Conservation (phyloP, 2,329 filamentous ascomycete genomes). For the Calonectria multiphialidica region DNA sequence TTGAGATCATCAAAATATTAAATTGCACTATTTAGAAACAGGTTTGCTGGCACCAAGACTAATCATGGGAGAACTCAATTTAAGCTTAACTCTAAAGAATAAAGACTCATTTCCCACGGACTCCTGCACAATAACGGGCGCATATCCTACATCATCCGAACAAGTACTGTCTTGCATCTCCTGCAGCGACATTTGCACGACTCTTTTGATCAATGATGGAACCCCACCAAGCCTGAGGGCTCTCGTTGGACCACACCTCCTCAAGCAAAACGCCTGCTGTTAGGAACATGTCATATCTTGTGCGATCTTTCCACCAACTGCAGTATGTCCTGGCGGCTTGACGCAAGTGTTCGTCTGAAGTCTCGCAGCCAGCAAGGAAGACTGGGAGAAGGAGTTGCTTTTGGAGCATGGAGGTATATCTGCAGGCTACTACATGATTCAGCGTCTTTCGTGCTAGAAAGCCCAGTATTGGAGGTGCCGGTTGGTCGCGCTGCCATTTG, state of each 20-base stretch:
- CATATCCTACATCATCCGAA: neutral
- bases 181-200: neutral
- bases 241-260: neutral
- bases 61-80: too few relatives aligned
- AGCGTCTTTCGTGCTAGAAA: conserved; percentile 45
- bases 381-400: conserved; percentile 53
- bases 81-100: too few relatives aligned
- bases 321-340: conserved; percentile 44
- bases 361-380: conserved; percentile 49
- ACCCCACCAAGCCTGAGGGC: neutral
- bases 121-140: too few relatives aligned
- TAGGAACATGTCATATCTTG: conserved; percentile 1
- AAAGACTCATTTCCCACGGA: too few relatives aligned
- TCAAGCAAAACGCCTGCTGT: neutral
- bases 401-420: conserved; percentile 44
- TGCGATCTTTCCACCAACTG: conserved; percentile 42
- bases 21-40: too few relatives aligned
- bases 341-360: conserved; percentile 37
- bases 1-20: too few relatives aligned
- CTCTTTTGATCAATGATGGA: conserved; percentile 3
- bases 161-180: neutral
- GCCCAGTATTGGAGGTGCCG: conserved; percentile 23
- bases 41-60: too few relatives aligned
- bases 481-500: conserved; percentile 31
- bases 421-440: conserved; percentile 35